Base-by-base conservation (phyloP, 352 stramenopile genomes). In the Aphanomyces invadans region DNA sequence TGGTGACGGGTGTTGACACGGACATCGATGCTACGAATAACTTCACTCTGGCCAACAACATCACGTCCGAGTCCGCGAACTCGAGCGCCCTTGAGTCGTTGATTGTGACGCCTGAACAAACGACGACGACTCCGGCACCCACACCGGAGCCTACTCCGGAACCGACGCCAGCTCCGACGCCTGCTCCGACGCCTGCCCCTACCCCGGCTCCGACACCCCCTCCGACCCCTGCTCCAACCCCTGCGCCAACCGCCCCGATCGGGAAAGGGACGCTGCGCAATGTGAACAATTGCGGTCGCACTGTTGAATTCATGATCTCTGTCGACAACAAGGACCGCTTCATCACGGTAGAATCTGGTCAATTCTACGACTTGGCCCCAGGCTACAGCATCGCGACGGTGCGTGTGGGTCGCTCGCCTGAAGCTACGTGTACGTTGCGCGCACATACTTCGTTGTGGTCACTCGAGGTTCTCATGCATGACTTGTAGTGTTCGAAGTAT, bases 401-500 rank as follows among this genome's bases (percentile, higher is more conserved):
- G 17, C 59, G 59, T 17, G 44, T 66, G 15, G 59, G 59, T 2
- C 59, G 59, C 5, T 66, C 59, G 3, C 7, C 59, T 21, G 59
- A 66, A 38, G 59, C 59, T 5, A 66, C 59, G 5, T 44, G 59
- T 66, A 66, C 25, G 57, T 65, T 33, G n/a, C 36, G 10, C n/a
- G 23, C 17, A 2, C n/a, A 3, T 49, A 17, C 15, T 62, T 55
- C 10, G 7, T 63, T 11, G 7, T 12, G n/a, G 21, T 63, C 36
- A 63, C 23, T 33, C 51, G 17, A 3, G 5, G 0, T 19, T 36
- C 38, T 31, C 56, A 3, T 38, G 1, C 9, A 23, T 19, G 17
- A 17, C 36, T 2, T 33, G 42, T 57, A 77, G 72, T 77, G 49
- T 70, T 71, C 12, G 72, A 77, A 51, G 71, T 69, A 38, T 65